Evolutionary conservation across 1,284 basidiomycete species (phyloP).

Genomic region (Hypsizygus ulmarius): DNA sequence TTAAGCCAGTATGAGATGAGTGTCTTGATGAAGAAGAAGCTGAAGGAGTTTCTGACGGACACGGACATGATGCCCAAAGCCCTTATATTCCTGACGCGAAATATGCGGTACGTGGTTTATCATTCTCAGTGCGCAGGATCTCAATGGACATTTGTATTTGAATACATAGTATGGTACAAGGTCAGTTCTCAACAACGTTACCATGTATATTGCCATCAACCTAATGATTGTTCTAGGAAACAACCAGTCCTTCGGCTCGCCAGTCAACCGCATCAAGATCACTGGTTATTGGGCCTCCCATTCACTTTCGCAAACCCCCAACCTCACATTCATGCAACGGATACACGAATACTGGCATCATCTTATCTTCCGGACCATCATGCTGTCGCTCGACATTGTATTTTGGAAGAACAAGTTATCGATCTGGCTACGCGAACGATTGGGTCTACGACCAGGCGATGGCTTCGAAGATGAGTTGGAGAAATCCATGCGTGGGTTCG

Average conservation of each 20-base stretch:
- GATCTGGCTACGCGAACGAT: conserved; percentile 40
- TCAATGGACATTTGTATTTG: background rate
- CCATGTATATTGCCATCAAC: background rate
- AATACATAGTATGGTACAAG: conserved; percentile 58
- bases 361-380: conserved; percentile 50
- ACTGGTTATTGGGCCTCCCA: conserved; percentile 71
- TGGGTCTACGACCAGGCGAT: conserved; percentile 32
- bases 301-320: conserved; percentile 42
- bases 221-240: conserved; percentile 43
- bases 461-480: conserved; percentile 70
- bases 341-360: conserved; percentile 50
- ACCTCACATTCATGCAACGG: conserved; percentile 39
- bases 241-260: conserved; percentile 77
- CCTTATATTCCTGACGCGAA: conserved; percentile 79
- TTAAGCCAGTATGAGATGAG: conserved; percentile 60
- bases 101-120: conserved; percentile 63
- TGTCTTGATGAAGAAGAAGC: conserved; percentile 59
- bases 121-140: background rate
- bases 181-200: conserved; percentile 26
- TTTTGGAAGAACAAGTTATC: conserved; percentile 55
- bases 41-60: conserved; percentile 60
- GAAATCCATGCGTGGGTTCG: conserved; percentile 53
- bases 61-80: conserved; percentile 74
- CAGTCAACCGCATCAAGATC: conserved; percentile 85
- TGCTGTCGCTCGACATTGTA: conserved; percentile 54